phyloP scores from a whole-genome alignment of 345 rosid species.

The Melaleuca quinquenervia region DNA sequence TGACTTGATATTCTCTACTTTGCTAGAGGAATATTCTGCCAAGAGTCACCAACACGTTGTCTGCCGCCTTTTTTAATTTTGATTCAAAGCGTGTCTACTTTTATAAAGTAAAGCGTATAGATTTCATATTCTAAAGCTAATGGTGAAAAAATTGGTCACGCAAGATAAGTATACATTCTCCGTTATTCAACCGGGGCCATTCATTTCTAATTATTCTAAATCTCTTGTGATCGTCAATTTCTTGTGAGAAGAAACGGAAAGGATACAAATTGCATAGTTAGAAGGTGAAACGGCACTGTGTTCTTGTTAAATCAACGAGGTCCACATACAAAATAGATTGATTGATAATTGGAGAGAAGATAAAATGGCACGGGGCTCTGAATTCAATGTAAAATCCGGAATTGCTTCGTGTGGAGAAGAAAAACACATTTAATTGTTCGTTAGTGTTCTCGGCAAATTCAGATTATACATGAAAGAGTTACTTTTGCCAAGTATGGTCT shows the following conservation, averaged over 20 bases:
- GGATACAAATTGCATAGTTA: too few relatives aligned
- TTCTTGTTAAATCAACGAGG: accelerated
- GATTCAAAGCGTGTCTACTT: too few relatives aligned
- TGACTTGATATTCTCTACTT: not conserved
- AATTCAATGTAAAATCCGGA: not conserved
- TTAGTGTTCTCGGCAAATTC: not conserved
- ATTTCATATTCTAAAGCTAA: too few relatives aligned
- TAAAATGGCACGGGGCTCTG: not conserved
- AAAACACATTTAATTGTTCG: not conserved
- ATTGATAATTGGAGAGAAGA: not conserved
- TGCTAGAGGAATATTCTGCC: not conserved
- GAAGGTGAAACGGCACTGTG: not conserved
- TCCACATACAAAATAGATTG: not conserved
- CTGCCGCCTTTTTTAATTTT: not conserved
- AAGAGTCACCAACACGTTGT: not conserved
- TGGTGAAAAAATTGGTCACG: too few relatives aligned
- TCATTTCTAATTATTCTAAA: too few relatives aligned
- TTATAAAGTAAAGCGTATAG: too few relatives aligned
- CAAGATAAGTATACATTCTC: too few relatives aligned
- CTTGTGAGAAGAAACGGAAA: too few relatives aligned
- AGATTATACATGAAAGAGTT: not conserved
- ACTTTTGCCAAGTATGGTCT: not conserved
- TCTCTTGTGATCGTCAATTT: too few relatives aligned
- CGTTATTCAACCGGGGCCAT: too few relatives aligned
- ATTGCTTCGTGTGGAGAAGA: not conserved